These are phyloP conservation scores for Rhodotorula sp. DNA, from an alignment of 1,284 basidiomycete species.

Conservation along the genomic window DNA sequence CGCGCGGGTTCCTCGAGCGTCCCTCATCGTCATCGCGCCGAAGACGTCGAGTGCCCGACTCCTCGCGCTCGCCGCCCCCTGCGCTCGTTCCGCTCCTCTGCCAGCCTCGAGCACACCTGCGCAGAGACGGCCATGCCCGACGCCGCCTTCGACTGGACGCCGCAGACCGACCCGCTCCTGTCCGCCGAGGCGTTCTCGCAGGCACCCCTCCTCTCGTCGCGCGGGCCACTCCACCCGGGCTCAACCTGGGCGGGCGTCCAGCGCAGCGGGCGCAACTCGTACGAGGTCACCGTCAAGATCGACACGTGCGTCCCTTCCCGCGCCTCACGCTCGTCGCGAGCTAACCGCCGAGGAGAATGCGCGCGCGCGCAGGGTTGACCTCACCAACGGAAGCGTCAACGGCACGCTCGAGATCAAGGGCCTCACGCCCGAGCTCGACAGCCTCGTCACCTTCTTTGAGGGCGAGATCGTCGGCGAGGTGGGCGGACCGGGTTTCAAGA, in stretches of 20 bases:
- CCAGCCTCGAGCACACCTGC: neutral
- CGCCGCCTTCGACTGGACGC: neutral
- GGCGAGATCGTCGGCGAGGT: slow-evolving; percentile 83
- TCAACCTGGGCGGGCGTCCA: slow-evolving; percentile 35
- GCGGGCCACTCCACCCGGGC: slow-evolving; percentile 31
- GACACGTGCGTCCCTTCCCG: slow-evolving; percentile 61
- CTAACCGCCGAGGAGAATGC: neutral
- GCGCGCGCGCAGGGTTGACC: slow-evolving; percentile 63
- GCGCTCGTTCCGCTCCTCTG: too few relatives aligned
- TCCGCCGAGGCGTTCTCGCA: slow-evolving; percentile 4
- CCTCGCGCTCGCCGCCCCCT: too few relatives aligned
- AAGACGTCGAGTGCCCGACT: too few relatives aligned
- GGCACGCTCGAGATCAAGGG: slow-evolving; percentile 87
- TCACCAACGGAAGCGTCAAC: slow-evolving; percentile 73
- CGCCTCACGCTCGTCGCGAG: neutral
- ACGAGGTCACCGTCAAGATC: slow-evolving; percentile 79
- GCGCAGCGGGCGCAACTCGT: slow-evolving; percentile 67
- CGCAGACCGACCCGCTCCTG: slow-evolving; percentile 18
- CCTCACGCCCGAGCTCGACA: slow-evolving; percentile 84
- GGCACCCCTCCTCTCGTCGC: neutral
- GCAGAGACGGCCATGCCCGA: neutral
- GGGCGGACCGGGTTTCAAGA: slow-evolving; percentile 76
- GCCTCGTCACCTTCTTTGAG: slow-evolving; percentile 82
- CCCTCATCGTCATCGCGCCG: too few relatives aligned
- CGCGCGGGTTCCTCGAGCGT: too few relatives aligned